phyloP scores from a whole-genome alignment of 208 protist species.

The Leptomonas seymouri region DNA sequence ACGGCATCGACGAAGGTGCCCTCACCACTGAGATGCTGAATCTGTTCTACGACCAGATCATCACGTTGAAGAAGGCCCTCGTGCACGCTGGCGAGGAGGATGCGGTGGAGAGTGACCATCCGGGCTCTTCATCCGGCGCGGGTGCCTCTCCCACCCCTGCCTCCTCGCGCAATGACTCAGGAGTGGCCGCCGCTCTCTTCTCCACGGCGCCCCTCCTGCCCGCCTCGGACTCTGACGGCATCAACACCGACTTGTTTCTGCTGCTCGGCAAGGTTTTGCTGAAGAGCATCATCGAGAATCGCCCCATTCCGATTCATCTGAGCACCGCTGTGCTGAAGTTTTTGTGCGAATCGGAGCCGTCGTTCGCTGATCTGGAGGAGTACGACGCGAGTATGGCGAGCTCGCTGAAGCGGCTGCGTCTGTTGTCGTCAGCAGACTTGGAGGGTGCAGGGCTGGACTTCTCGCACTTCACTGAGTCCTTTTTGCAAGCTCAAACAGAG shows the following conservation, averaged over 20 bases:
- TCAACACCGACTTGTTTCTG: conserved; percentile 42
- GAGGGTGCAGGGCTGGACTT: conserved; percentile 47
- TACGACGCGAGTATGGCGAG: conserved; percentile 54
- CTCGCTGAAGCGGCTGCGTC: conserved; percentile 52
- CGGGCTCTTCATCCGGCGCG: background rate
- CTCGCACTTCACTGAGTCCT: conserved; percentile 41
- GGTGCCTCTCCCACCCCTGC: background rate
- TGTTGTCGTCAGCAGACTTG: conserved; percentile 58
- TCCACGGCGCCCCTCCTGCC: conserved; percentile 42
- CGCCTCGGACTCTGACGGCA: conserved; percentile 37
- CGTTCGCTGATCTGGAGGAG: conserved; percentile 67
- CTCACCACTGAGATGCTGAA: conserved; percentile 78
- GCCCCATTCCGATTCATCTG: conserved; percentile 60
- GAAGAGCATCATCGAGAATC: conserved; percentile 70
- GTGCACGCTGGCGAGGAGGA: conserved; percentile 36
- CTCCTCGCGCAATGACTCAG: background rate
- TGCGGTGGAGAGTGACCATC: background rate
- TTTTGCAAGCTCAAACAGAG: conserved; percentile 32
- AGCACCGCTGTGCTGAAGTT: conserved; percentile 68
- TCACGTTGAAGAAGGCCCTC: conserved; percentile 46
- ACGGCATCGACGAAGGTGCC: conserved; percentile 71
- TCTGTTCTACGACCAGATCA: conserved; percentile 69
- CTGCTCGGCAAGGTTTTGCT: conserved; percentile 63
- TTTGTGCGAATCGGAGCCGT: conserved; percentile 41
- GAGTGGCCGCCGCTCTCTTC: conserved; percentile 18